Conservation (phyloP, 1,284 basidiomycete genomes). For the Tilletia setariae region DNA sequence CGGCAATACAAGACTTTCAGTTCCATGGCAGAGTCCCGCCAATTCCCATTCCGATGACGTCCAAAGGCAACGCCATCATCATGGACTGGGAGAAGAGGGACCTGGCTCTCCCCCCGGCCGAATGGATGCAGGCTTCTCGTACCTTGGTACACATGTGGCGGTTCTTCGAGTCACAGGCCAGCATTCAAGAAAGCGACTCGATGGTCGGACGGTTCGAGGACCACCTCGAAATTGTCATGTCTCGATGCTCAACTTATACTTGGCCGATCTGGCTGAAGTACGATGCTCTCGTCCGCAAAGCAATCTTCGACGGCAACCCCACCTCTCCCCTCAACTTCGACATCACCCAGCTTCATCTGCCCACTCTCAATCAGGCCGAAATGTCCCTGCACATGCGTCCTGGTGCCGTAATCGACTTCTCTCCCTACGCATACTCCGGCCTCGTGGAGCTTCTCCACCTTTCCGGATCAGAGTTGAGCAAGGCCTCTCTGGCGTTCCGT, state of each 20-base stretch:
- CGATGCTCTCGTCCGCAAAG: not conserved
- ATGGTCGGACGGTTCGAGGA: not conserved
- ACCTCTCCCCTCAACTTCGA: not conserved
- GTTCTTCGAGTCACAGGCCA: not conserved
- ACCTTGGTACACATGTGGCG: not conserved
- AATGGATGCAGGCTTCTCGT: slow-evolving; percentile 1
- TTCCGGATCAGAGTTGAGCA: not conserved
- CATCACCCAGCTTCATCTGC: not conserved
- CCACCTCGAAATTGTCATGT: not conserved
- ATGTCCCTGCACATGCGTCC: not conserved
- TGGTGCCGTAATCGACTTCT: not conserved
- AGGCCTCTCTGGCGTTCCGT: not conserved
- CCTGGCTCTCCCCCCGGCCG: not conserved
- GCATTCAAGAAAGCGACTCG: not conserved
- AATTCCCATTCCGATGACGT: not conserved
- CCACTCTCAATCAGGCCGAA: not conserved
- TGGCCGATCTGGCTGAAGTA: not conserved
- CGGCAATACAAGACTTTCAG: not conserved
- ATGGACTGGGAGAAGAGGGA: not conserved
- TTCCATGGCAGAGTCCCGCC: not conserved
- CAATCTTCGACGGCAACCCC: not conserved
- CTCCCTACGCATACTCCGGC: not conserved
- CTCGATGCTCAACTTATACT: not conserved
- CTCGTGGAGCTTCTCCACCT: not conserved
- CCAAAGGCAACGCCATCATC: not conserved